Percentiles rank a stretch among this genome's conserved stretches.
phyloP scores from a whole-genome alignment of 169 alveolate species.

The Perkinsus chesapeaki region DNA sequence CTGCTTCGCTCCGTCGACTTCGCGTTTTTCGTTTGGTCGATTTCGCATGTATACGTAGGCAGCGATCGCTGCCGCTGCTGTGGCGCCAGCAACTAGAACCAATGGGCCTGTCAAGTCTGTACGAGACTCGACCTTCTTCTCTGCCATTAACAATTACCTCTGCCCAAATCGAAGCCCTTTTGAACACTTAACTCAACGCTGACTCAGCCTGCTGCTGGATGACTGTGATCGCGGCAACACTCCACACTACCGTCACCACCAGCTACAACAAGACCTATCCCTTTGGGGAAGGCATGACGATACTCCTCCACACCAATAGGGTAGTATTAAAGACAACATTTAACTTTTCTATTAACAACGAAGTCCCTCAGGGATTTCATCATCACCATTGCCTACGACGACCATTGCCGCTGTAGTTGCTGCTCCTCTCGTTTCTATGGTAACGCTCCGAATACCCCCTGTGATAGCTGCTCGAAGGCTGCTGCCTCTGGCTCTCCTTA shows the following conservation, averaged over 20 bases:
- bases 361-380: neutral
- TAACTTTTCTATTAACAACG: no score
- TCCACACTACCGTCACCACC: neutral
- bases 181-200: neutral
- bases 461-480: neutral
- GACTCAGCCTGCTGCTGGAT: neutral
- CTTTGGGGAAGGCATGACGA: neutral
- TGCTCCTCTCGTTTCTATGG: neutral
- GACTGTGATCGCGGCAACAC: no score
- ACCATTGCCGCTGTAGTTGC: neutral
- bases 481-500: neutral
- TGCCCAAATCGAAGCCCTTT: neutral
- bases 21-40: neutral
- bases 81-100: neutral
- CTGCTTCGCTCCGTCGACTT: neutral
- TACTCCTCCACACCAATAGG: no score
- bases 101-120: neutral
- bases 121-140: neutral
- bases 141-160: neutral
- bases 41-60: neutral
- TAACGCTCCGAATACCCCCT: neutral
- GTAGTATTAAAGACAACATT: no score
- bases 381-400: neutral
- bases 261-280: neutral
- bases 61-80: neutral